Conservation (phyloP, 2,329 filamentous ascomycete genomes). For the Colletotrichum scovillei region DNA sequence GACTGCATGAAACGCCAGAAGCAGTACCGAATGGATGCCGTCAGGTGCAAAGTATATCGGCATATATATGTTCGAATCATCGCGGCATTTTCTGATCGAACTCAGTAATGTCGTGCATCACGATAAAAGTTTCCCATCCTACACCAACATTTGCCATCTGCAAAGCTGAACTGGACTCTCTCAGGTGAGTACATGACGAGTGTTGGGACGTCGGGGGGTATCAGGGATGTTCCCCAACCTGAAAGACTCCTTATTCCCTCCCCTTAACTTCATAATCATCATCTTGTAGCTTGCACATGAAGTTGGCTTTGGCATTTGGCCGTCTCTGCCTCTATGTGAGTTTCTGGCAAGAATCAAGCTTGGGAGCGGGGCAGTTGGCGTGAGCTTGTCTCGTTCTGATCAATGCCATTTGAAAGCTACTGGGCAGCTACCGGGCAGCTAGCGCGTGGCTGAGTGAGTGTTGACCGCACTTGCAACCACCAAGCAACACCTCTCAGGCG, state of each 20-base stretch:
- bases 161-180: neutral
- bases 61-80: neutral
- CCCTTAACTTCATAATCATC: neutral
- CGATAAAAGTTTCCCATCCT: neutral
- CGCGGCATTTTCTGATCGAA: neutral
- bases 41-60: neutral
- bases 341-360: neutral
- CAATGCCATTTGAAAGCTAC: neutral
- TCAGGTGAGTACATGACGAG: neutral
- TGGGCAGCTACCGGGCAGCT: neutral
- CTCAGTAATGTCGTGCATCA: neutral
- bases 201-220: neutral
- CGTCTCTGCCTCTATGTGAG: neutral
- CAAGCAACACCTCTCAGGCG: neutral
- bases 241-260: neutral
- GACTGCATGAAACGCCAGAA: constrained; percentile 4
- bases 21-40: neutral
- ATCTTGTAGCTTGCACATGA: neutral
- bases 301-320: neutral
- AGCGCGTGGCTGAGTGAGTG: constrained; percentile 3
- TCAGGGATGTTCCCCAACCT: too few relatives aligned
- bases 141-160: neutral
- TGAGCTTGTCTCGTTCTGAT: neutral
- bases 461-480: neutral
- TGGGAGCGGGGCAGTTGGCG: neutral